Evolutionary conservation across 2,329 filamentous ascomycete species (phyloP), one percentile per base, ranked within the genome.

Genomic region (Xylaria sp.): DNA sequence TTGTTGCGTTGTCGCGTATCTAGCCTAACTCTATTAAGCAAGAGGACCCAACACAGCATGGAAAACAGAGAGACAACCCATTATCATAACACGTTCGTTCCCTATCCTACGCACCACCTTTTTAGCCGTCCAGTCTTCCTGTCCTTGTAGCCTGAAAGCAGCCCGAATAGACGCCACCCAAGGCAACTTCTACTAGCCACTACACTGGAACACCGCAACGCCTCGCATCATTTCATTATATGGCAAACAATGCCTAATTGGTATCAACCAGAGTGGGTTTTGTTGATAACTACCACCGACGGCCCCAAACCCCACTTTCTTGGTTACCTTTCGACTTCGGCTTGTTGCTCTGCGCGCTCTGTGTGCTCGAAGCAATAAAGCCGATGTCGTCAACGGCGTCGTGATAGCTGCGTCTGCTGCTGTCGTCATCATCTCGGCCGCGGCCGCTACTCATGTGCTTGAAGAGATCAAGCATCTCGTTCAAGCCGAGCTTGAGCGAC

Each of bases 391-490:
- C 54, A 0, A 43, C 38, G 3, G 25, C 19, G 11, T 40, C 27
- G 27, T 33, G 11, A 33, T 31, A 17, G 44, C 8, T 25, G 9
- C 4, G 29, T 25, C 35, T 17, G 40, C 46, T n/a, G n/a, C 29
- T 41, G 10, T 47, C 38, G 9, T 37, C 33, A n/a, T 55, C 41
- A 9, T 47, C 35, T 15, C 21, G 17, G 52, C 78, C 73, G 67
- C 87, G 85, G 0, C 84, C 85, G 5, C 63, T 56, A 37, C 66
- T 64, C 71, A 92, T 89, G 29, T 88, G 87, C 65, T 87, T 87
- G 80, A 99, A 99, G 58, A 99, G 83, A 51, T 91, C 89, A 76
- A 99, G 84, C 75, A 99, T 96, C 77, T 99, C 95, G 73, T 93
- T 89, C 86, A 98, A 89, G 48, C 90, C 92, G 51, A 99, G 82